Evolutionary conservation across 306 rosid species (phyloP).

Genomic region (Urtica urens): DNA sequence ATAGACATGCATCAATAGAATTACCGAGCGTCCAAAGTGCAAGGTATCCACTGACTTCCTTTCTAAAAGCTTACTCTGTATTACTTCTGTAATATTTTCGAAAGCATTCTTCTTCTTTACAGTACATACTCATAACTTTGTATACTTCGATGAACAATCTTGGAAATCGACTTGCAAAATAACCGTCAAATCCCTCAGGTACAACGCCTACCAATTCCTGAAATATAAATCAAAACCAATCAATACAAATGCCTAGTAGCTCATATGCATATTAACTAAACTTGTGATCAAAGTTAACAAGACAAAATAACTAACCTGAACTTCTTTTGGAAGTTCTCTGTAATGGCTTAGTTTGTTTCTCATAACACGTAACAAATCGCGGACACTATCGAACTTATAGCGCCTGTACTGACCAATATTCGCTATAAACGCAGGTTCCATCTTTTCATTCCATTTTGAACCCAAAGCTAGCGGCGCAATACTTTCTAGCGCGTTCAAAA

Average conservation of each 20-base stretch:
- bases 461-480: slow-evolving; percentile 43
- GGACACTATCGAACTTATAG: slow-evolving; percentile 62
- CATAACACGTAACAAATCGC: slow-evolving; percentile 72
- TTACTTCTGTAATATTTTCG: slow-evolving; percentile 20
- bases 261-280: too few species aligned
- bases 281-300: too few species aligned
- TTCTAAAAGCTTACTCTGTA: too few species aligned
- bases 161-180: slow-evolving; percentile 39
- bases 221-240: neutral
- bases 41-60: too few species aligned
- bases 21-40: too few species aligned
- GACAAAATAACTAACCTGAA: slow-evolving; percentile 48
- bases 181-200: slow-evolving; percentile 31
- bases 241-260: too few species aligned
- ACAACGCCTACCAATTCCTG: slow-evolving; percentile 36
- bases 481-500: slow-evolving; percentile 49
- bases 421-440: slow-evolving; percentile 49
- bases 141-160: slow-evolving; percentile 35
- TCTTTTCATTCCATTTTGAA: slow-evolving; percentile 60
- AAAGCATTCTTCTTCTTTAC: slow-evolving; percentile 30
- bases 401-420: slow-evolving; percentile 62
- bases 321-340: slow-evolving; percentile 62
- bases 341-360: slow-evolving; percentile 79
- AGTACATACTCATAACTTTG: slow-evolving; percentile 18
- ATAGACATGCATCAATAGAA: too few species aligned